Evolutionary conservation across 2,329 filamentous ascomycete genomes (phyloP), one percentile per base, ranked within the genome.

Genomic region (Trichoderma sp.): DNA sequence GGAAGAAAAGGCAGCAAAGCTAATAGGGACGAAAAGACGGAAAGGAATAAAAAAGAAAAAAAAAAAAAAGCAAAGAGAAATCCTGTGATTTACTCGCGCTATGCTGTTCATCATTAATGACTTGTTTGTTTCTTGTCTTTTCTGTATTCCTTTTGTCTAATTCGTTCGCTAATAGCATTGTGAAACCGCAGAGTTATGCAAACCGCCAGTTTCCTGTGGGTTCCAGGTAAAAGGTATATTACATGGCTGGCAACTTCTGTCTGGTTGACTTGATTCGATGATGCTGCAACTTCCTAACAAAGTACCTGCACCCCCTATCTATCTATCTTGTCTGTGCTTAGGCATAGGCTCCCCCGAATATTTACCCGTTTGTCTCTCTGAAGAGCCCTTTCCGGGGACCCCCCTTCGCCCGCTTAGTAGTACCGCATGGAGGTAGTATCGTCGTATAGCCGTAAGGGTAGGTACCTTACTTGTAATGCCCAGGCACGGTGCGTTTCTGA

Each of bases 141-240:
- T 57, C 35, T 16, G 2, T 35, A 35, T 35, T 14, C 47, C n/a
- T 43, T n/a, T 49, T 49, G 24, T 49, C 52, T 29, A 19, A 24
- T 57, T 57, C 57, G 19, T 33, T 33, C 19, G 43, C 60, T 19
- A 43, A 29, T 47, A 37, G 47, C 60, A 37, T 47, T 16, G 47
- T 53, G 60, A 55, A 63, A 63, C 60, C 31, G 31, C 3, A 21
- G 60, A 55, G 31, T 63, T 37, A 63, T 63, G 60, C 21, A 24
- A 49, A 49, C 3, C 43, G 47, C 47, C 60, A 53, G 37, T 43
- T 16, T 31, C 35, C 5, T n/a, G 14, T 19, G 21, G 7, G 35
- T n/a, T 27, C 0, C 35, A 14, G 2, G 29, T 33, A 11, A 33
- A 14, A 33, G 37, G 37, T 16, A 16, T 40, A 5, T 33, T 33